These are phyloP conservation scores for Cardamine chenopodiifolia DNA, from an alignment of 345 rosid species.

Conservation along the genomic window DNA sequence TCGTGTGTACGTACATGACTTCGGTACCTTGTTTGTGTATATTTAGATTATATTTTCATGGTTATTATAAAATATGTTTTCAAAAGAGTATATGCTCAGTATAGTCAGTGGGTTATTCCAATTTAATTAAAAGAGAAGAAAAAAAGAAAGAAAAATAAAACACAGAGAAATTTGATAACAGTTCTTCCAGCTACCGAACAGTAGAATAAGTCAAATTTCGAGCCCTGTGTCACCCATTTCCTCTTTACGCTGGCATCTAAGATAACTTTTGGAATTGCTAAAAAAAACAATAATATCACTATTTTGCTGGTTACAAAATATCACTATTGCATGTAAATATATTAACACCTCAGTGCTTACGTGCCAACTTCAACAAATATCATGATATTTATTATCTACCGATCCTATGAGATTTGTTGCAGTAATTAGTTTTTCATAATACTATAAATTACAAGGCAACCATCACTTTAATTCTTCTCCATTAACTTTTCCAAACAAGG, in stretches of 20 bases:
- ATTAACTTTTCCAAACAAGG: neutral
- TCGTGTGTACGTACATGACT: neutral
- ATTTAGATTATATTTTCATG: neutral
- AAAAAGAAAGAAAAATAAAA: too few species aligned
- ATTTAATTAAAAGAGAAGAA: neutral
- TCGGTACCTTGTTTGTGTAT: neutral
- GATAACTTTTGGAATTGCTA: too few species aligned
- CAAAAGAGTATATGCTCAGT: conserved; percentile 26
- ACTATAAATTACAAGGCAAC: conserved; percentile 32
- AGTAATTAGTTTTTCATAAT: neutral
- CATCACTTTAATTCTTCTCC: conserved; percentile 27
- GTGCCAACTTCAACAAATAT: conserved; percentile 38
- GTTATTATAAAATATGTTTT: neutral
- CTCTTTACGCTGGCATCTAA: conserved; percentile 31
- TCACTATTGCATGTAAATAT: conserved; percentile 30
- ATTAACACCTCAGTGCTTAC: conserved; percentile 23
- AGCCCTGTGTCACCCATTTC: conserved; percentile 35
- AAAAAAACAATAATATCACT: too few species aligned
- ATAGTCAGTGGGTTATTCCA: conserved; percentile 15
- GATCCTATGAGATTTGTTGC: conserved; percentile 24
- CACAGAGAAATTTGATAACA: conserved; percentile 11
- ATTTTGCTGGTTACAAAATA: too few species aligned
- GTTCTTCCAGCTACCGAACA: conserved; percentile 30
- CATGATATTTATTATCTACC: conserved; percentile 37
- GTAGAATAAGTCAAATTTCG: conserved; percentile 39